Percentiles rank a stretch among this genome's conserved stretches.
These are phyloP conservation scores for Chaetomium strumarium DNA, from an alignment of 2,329 filamentous ascomycete species.

Conservation along the genomic window DNA sequence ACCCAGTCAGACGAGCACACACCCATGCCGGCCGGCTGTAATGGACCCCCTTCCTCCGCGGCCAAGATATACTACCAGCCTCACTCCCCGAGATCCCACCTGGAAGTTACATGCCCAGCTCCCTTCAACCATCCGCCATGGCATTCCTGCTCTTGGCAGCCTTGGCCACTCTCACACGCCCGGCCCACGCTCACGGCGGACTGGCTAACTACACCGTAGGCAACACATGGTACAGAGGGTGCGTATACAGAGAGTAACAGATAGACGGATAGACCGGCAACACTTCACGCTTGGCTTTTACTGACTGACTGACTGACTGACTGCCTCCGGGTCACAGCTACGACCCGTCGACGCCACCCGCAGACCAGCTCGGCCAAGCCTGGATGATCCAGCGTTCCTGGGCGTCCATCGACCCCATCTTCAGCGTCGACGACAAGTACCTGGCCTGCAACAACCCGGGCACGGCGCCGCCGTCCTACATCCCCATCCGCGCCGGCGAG, in stretches of 20 bases:
- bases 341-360: conserved; percentile 29
- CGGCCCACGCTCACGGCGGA: conserved; percentile 31
- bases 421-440: conserved; percentile 29
- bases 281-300: too few species aligned
- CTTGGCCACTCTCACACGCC: conserved; percentile 20
- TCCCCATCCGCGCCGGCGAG: conserved; percentile 33
- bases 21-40: neutral
- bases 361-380: conserved; percentile 31
- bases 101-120: neutral
- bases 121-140: conserved; percentile 1
- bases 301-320: too few species aligned
- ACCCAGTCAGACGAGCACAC: too few species aligned
- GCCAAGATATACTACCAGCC: conserved; percentile 17
- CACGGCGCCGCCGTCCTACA: conserved; percentile 31
- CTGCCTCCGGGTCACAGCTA: conserved; percentile 26
- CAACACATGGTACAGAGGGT: conserved; percentile 38
- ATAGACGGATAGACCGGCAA: too few species aligned
- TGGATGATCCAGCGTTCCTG: conserved; percentile 37
- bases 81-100: neutral
- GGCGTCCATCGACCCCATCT: conserved; percentile 36
- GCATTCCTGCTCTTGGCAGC: conserved; percentile 17
- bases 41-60: neutral
- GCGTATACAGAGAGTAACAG: too few species aligned
- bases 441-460: conserved; percentile 36
- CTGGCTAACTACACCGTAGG: conserved; percentile 38